Percentiles rank a stretch among this genome's conserved stretches.
phyloP scores from a whole-genome alignment of 108 stramenopile species.

The Pseudonitzschia multiseries region DNA sequence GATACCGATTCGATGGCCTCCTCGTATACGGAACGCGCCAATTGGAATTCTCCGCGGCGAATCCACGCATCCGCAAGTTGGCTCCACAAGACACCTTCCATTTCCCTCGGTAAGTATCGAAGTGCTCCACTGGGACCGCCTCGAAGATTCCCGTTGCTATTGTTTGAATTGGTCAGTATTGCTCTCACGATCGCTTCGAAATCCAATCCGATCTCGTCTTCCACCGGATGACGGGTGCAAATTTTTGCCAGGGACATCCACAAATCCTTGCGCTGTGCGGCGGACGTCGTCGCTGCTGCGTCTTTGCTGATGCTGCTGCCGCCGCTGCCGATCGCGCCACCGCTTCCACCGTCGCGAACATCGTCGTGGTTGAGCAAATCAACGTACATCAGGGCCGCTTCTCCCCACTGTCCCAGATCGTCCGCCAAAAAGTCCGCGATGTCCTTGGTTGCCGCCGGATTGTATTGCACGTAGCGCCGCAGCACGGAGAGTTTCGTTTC shows the following conservation, averaged over 20 bases:
- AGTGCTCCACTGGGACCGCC: slow-evolving; percentile 4
- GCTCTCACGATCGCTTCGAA: slow-evolving; percentile 87
- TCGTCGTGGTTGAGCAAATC: slow-evolving; percentile 80
- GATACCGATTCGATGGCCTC: slow-evolving; percentile 86
- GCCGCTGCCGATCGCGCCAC: background rate
- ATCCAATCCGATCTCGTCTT: slow-evolving; percentile 69
- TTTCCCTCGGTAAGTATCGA: slow-evolving; percentile 69
- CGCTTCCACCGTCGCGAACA: background rate
- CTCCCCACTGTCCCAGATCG: slow-evolving; percentile 53
- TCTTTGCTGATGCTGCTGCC: background rate
- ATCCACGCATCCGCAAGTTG: slow-evolving; percentile 93
- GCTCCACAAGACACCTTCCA: slow-evolving; percentile 95
- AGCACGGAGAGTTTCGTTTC: slow-evolving; percentile 42
- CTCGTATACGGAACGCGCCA: slow-evolving; percentile 95
- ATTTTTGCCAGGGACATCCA: slow-evolving; percentile 95
- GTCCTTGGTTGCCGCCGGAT: slow-evolving; percentile 36
- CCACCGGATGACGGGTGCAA: slow-evolving; percentile 86
- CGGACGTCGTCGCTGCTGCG: background rate
- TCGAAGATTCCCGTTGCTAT: slow-evolving; percentile 16
- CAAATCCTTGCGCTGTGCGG: slow-evolving; percentile 72
- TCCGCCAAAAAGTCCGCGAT: slow-evolving; percentile 56
- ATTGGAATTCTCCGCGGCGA: slow-evolving; percentile 93
- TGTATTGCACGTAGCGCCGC: slow-evolving; percentile 53
- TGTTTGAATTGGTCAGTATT: slow-evolving; percentile 49
- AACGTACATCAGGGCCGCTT: slow-evolving; percentile 87